Base-by-base conservation (phyloP, 306 rosid genomes). In the Amphicarpaea edgeworthii region DNA sequence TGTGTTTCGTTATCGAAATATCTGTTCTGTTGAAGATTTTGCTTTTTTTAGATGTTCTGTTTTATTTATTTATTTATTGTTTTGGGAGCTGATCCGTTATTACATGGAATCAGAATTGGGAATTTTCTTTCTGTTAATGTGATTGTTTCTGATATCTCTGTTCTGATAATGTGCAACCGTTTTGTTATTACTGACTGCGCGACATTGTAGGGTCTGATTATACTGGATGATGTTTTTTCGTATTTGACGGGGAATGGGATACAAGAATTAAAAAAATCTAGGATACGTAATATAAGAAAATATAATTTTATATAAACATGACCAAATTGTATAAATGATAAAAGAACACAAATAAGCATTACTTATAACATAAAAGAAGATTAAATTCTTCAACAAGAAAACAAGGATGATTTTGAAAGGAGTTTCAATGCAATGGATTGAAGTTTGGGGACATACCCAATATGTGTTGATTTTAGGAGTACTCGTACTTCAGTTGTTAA, bases 51-150 rank as follows among this genome's bases (percentile, higher is more conserved):
- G 77, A 50, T 70, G 59, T 6, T 58, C 58, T 46, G 11, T 41
- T 23, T 65, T 64, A n/a, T n/a, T n/a, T n/a, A n/a, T 58, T 14
- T 17, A 6, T 55, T 60, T 37, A 7, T 68, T 46, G 11, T 41
- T 23, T 65, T 64, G 2, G 76, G 67, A 73, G 72, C 81, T 87
- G 87, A 85, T 85, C 90, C 84, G 79, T 65, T 83, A 66, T 85
- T 40, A 51, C 81, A 79, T 53, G 23, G 88, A 75, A 61, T 73
- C 45, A 32, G 72, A 51, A 63, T 46, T 82, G 28, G 43, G 79
- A 64, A 78, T 49, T 81, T 47, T 69, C 6, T 5, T n/a, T 70
- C 37, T 60, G 37, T 66, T 68, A 75, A 24, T 78, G 17, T 64
- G 76, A 47, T 66, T 59, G 17, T 70, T 65, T 42, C 68, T 61